Evolutionary conservation across 176 grass and related monocot species (phyloP), one percentile per base, ranked within the genome.

Genomic region (Aegilops sharonensis): DNA sequence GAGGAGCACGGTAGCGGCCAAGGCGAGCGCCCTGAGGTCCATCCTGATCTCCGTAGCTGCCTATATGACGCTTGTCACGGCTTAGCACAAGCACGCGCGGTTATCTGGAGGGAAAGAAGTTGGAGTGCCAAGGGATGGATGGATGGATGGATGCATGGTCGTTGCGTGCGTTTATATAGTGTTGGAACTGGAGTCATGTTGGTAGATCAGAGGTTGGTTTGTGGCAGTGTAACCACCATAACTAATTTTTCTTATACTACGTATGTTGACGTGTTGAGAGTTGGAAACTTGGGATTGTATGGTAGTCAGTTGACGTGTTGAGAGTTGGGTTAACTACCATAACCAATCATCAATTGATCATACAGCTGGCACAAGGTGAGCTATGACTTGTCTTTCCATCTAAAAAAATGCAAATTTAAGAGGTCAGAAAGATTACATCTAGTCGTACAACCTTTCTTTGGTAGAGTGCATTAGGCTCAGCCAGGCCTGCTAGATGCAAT

Each of bases 201-300:
- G 82, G 80, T 85, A 76, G 78, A 79, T 90, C 79, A 42, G 48
- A 40, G 65, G 78, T 90, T 86, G 68, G 91, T 80, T 80, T 20
- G 63, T 15, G 85, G 82, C 84, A 75, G 85, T 70, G 78, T 83
- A 87, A 54, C 91, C 12, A 90, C 88, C 88, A 9, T 82, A 90
- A 65, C 88, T 70, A 82, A 90, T 64, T 8, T 60, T 27, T 39
- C 68, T 11, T 72, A 43, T 43, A 72, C 15, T 35, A 5, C 11
- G 30, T 50, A 21, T 25, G 32, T 71, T 15, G 9, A 17, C 43
- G 9, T 32, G 24, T 75, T 43, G 69, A n/a, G 36, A 72, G 20
- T 72, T 72, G 69, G 21, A n/a, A n/a, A 71, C 5, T 32, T 30
- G 12, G 63, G 64, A 31, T 13, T 0, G 11, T 31, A 64, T 5